Conservation (phyloP, 179 eudicot species). For the Carnegiea gigantea region DNA sequence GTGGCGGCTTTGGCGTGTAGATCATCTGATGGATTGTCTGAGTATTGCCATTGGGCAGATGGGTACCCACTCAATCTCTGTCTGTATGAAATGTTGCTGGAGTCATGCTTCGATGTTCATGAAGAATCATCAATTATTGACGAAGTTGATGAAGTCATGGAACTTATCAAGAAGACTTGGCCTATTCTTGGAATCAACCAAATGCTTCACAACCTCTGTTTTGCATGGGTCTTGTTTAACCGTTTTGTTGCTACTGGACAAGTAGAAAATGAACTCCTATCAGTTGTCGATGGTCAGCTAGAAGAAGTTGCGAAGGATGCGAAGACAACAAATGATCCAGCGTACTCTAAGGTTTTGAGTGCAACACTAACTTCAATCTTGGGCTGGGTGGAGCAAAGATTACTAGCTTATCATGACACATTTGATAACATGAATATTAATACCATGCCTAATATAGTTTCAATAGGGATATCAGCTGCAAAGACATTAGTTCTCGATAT, state of each 20-base stretch:
- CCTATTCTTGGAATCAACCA: slow-evolving; percentile 87
- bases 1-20: slow-evolving; percentile 80
- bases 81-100: slow-evolving; percentile 80
- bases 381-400: slow-evolving; percentile 94
- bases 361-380: slow-evolving; percentile 84
- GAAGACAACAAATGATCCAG: slow-evolving; percentile 78
- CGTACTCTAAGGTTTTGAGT: slow-evolving; percentile 69
- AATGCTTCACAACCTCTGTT: slow-evolving; percentile 83
- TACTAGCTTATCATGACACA: slow-evolving; percentile 96
- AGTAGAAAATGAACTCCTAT: slow-evolving; percentile 76
- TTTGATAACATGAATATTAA: slow-evolving; percentile 72
- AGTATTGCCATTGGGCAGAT: slow-evolving; percentile 95
- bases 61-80: slow-evolving; percentile 87
- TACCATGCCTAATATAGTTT: slow-evolving; percentile 83
- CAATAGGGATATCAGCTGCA: slow-evolving; percentile 84
- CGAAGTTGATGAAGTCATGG: slow-evolving; percentile 93
- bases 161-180: slow-evolving; percentile 95
- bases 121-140: slow-evolving; percentile 78
- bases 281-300: slow-evolving; percentile 85
- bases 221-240: slow-evolving; percentile 90
- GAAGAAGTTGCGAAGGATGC: slow-evolving; percentile 97
- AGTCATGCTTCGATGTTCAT: slow-evolving; percentile 78
- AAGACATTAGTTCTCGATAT: slow-evolving; percentile 88
- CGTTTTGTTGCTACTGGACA: slow-evolving; percentile 95
- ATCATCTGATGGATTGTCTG: slow-evolving; percentile 65